phyloP scores from a whole-genome alignment of 805 yeast species.

The Metschnikowia lachancei region DNA sequence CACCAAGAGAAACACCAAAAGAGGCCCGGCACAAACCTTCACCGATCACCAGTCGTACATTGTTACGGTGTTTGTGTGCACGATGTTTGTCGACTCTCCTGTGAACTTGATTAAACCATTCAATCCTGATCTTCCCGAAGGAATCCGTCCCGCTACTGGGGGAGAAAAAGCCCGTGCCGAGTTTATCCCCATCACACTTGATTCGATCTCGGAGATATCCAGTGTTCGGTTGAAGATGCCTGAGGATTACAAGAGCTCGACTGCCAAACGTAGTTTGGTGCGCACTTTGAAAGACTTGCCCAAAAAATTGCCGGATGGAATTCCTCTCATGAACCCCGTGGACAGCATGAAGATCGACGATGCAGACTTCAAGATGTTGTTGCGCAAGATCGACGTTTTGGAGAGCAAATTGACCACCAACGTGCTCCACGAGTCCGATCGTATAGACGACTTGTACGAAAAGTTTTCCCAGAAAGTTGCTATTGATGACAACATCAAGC shows the following conservation, averaged over 20 bases:
- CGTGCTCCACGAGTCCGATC: conserved; percentile 61
- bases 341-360: conserved; percentile 91
- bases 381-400: conserved; percentile 78
- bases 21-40: conserved; percentile 54
- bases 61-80: conserved; percentile 76
- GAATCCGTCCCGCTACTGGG: conserved; percentile 76
- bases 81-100: conserved; percentile 83
- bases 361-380: conserved; percentile 64
- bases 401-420: conserved; percentile 71
- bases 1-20: conserved; percentile 64
- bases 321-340: conserved; percentile 89
- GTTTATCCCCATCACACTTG: conserved; percentile 80
- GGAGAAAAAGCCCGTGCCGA: conserved; percentile 74
- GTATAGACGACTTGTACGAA: conserved; percentile 60
- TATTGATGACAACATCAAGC: conserved; percentile 56
- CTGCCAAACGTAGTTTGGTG: conserved; percentile 57
- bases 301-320: conserved; percentile 82
- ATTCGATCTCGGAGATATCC: conserved; percentile 71
- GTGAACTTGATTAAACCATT: conserved; percentile 72
- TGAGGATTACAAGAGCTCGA: conserved; percentile 57
- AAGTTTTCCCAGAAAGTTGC: conserved; percentile 64
- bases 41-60: conserved; percentile 88
- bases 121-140: conserved; percentile 78
- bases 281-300: conserved; percentile 79
- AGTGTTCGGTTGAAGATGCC: conserved; percentile 81